Conservation (phyloP, 2,329 filamentous ascomycete genomes). For the Phialemonium atrogriseum region DNA sequence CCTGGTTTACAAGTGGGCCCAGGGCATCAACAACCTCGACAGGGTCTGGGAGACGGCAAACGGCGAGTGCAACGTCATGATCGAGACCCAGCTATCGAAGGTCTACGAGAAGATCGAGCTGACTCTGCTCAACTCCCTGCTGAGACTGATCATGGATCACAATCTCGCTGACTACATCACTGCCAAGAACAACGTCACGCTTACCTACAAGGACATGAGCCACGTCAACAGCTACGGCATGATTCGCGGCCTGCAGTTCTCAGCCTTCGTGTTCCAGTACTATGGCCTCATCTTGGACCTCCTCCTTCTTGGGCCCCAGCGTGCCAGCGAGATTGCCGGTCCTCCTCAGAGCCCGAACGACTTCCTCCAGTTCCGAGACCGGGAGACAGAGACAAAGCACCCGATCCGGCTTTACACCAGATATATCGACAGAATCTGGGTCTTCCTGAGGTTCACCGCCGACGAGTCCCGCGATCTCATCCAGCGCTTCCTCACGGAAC, state of each 20-base stretch:
- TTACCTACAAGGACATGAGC: constrained; percentile 99
- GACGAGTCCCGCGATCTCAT: constrained; percentile 95
- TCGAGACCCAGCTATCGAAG: constrained; percentile 97
- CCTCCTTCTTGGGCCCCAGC: constrained; percentile 81
- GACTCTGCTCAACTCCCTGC: constrained; percentile 84
- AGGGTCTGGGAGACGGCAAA: constrained; percentile 91
- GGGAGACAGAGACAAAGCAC: constrained; percentile 84
- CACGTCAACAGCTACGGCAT: constrained; percentile 98
- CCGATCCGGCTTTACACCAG: constrained; percentile 96
- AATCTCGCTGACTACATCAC: constrained; percentile 99
- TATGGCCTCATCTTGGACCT: constrained; percentile 94
- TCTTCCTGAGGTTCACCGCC: constrained; percentile 87
- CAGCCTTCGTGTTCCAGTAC: constrained; percentile 97
- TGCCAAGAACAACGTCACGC: constrained; percentile 97
- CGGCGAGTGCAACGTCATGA: constrained; percentile 97
- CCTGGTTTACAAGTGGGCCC: constrained; percentile 96
- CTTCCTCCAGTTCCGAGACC: constrained; percentile 93
- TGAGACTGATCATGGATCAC: constrained; percentile 97
- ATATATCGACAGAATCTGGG: constrained; percentile 98
- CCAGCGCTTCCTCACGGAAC: constrained; percentile 94
- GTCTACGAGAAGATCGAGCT: constrained; percentile 99
- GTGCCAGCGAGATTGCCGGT: constrained; percentile 95
- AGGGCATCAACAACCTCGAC: constrained; percentile 96
- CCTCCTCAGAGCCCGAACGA: constrained; percentile 92
- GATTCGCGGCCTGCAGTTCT: constrained; percentile 96